Conservation (phyloP, 352 stramenopile species). For the Globisporangium nunn region DNA sequence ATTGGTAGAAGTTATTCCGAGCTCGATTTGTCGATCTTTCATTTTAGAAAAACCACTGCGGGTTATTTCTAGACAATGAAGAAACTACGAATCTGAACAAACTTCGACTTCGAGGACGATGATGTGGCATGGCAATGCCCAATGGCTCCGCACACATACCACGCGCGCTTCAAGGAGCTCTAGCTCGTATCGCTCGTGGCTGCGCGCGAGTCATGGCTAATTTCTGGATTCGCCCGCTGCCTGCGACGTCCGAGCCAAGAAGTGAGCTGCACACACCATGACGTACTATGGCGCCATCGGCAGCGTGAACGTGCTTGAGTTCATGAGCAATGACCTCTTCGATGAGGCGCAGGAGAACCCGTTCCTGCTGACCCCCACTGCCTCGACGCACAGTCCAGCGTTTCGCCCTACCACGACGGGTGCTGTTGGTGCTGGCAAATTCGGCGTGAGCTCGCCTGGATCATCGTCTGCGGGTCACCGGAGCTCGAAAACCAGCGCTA, state of each 20-base stretch:
- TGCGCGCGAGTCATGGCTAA: background rate
- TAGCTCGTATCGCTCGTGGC: background rate
- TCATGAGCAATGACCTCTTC: constrained; percentile 66
- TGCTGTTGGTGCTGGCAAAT: background rate
- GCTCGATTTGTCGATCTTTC: no score
- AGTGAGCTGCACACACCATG: background rate
- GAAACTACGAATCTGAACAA: no score
- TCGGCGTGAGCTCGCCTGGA: background rate
- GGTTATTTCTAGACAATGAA: no score
- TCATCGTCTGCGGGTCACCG: background rate
- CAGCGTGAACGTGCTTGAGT: constrained; percentile 58
- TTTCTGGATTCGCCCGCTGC: constrained; percentile 1
- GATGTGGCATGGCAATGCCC: no score
- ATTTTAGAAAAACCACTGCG: no score
- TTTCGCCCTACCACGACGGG: background rate
- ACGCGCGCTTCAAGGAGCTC: no score
- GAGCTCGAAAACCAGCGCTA: background rate
- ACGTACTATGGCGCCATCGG: constrained; percentile 57
- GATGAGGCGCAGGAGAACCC: constrained; percentile 70
- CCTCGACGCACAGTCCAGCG: background rate
- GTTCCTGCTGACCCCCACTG: constrained; percentile 28
- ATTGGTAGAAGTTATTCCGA: no score
- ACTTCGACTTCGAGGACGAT: no score
- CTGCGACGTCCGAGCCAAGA: background rate
- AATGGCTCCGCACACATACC: no score